Conservation (phyloP, 805 yeast genomes). For the Saturnispora halmiae region DNA sequence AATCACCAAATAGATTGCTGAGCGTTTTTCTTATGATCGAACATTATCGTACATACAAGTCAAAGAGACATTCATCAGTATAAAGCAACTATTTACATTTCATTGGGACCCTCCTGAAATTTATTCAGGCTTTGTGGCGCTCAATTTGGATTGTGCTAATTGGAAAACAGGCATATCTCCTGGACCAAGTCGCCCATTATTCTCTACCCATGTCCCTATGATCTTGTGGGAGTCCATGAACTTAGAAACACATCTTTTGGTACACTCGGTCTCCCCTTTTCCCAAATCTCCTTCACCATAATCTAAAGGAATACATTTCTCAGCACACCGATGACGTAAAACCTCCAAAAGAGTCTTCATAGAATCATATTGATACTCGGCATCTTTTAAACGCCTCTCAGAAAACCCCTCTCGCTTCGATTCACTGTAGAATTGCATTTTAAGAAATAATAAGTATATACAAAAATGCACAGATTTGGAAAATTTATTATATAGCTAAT, state of each 20-base stretch:
- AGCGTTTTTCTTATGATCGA: neutral
- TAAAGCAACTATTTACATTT: neutral
- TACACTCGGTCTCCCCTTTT: constrained; percentile 76
- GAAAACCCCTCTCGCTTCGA: constrained; percentile 40
- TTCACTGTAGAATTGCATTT: constrained; percentile 22
- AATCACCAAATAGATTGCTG: neutral
- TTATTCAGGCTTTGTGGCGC: neutral
- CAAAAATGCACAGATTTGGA: neutral
- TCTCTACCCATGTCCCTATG: constrained; percentile 45
- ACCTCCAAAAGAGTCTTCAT: constrained; percentile 40
- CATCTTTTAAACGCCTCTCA: constrained; percentile 51
- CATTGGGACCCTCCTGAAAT: neutral
- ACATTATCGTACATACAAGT: neutral
- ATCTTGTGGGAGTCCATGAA: constrained; percentile 63
- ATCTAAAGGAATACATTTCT: constrained; percentile 77
- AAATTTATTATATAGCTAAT: constrained; percentile 35
- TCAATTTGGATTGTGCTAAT: constrained; percentile 22
- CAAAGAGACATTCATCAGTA: neutral
- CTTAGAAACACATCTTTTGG: constrained; percentile 92
- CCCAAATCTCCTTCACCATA: constrained; percentile 68
- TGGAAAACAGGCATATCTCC: constrained; percentile 28
- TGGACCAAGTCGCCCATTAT: constrained; percentile 36
- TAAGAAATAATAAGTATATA: neutral
- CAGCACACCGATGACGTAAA: constrained; percentile 52
- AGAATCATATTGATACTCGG: constrained; percentile 61